Evolutionary conservation across 495 filamentous ascomycete genomes (phyloP).

Genomic region (Tuber microsphaerosporum): DNA sequence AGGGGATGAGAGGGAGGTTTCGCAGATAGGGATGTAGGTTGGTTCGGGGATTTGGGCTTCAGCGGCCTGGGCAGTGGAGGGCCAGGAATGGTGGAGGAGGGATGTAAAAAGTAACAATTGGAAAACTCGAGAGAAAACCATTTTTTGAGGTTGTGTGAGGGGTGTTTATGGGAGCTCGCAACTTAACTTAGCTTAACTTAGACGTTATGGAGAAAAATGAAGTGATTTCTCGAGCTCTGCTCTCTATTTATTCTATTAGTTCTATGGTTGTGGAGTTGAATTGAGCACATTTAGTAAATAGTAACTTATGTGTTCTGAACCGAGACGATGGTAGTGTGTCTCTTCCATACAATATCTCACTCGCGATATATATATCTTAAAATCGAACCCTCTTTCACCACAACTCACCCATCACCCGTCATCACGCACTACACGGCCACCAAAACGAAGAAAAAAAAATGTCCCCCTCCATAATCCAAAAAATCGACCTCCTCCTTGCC

Average conservation of each 20-base stretch:
- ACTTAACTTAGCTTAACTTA: background rate
- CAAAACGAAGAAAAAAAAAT: background rate
- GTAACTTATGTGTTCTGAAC: background rate
- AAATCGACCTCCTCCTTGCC: background rate
- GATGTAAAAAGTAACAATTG: background rate
- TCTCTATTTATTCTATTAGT: background rate
- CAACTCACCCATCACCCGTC: background rate
- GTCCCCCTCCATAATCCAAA: background rate
- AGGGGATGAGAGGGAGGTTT: background rate
- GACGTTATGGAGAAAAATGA: background rate
- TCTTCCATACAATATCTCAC: conserved; percentile 2
- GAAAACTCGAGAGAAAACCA: background rate
- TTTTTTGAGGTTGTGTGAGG: background rate
- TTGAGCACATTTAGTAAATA: background rate
- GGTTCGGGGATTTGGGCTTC: background rate
- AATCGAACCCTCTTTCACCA: background rate
- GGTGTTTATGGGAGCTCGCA: too few relatives aligned
- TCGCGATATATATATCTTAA: background rate
- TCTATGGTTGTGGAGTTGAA: background rate
- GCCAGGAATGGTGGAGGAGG: background rate
- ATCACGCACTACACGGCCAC: background rate
- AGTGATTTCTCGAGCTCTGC: background rate
- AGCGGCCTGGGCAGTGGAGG: background rate
- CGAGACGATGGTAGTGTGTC: background rate
- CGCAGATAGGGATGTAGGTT: background rate